Base-by-base conservation (phyloP, 2,329 filamentous ascomycete species). In the Fusarium nanum region DNA sequence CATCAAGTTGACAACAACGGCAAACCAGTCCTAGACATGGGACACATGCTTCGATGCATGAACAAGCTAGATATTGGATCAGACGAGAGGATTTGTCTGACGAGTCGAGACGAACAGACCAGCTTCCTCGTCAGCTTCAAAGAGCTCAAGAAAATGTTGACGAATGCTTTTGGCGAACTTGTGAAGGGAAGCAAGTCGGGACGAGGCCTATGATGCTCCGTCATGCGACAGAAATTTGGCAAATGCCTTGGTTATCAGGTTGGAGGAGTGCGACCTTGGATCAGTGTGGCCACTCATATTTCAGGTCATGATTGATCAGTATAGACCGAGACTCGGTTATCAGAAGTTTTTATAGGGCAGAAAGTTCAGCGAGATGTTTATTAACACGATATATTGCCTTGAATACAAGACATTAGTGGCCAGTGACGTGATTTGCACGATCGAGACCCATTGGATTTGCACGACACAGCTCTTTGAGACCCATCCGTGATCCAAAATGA, bases 1-100 rank as follows among this genome's bases (percentile, higher is more conserved):
- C 96, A 99, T 79, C 94, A 97, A 76, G 94, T 98, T 14, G 94
- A 98, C 78, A 87, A 88, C 30, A 89, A 93, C 60, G 94, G 93
- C 16, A 91, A 92, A 56, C 92, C 96, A 0, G 91, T 94, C 3
- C 85, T 97, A 7, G 93, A 98, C 77, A 84, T 98, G 61, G 95
- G 92, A 5, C 94, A 98, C 81, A 93, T 98, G 69, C 80, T 99
- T 47, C 88, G 87, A 27, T 95, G 92, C 76, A 81, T 99, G 72
- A 98, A 97, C 82, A 98, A 97, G 78, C 84, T 99, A 56, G 96
- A 99, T 80, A 93, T 93, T 1, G 96, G 94, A 1, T 89, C 88
- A 4, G 93, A 97, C 27, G 96, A 99, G 80, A 92, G 90, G 79
- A 88, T 99, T 52, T 91, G 91, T 71, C 83, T 99, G 56, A 91